Base-by-base conservation (phyloP, 2,329 filamentous ascomycete species). In the Cordyceps pruinosa region DNA sequence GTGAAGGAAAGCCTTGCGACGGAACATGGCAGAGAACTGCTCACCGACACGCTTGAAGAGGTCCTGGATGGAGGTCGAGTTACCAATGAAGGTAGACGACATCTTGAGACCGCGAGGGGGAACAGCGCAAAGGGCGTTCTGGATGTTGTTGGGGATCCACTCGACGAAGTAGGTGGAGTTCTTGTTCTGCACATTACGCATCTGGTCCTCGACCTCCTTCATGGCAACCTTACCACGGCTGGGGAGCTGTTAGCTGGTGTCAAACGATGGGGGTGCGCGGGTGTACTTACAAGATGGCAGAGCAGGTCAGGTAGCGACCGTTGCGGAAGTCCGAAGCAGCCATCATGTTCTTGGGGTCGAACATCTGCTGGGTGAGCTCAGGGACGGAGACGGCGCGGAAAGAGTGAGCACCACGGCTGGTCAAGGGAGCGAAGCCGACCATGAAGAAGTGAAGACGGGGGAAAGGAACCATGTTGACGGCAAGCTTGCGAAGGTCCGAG, bases 271-370 rank as follows among this genome's bases (percentile, higher is more conserved):
- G 26, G 10, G 17, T n/a, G n/a, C n/a, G 32, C 19, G 15, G n/a
- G 46, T 25, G 23, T 61, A 79, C 84, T 77, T 76, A 88, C 85
- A 99, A 99, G 79, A 99, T 96, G 74, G 94, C 92, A 76, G 88
- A 97, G 88, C 94, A 99, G 68, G 94, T 99, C 72, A 99, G 86
- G 84, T 99, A 99, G 72, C 94, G 94, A 76, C 94, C 94, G 78
- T 97, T 99, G 71, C 94, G 90, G 91, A 99, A 99, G 82, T 99
- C 94, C 63, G 92, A 95, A 65, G 94, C 94, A 79, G 94, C 94
- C 94, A 99, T 99, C 93, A 99, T 99, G 88, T 99, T 99, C 91
- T 97, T 99, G 72, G 94, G 93, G 83, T 99, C 94, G 83, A 96
- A 99, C 91, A 99, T 97, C 79, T 99, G 94, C 83, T 99, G 94